phyloP scores from a whole-genome alignment of 208 protist species.

The Leishmania mexicana region DNA sequence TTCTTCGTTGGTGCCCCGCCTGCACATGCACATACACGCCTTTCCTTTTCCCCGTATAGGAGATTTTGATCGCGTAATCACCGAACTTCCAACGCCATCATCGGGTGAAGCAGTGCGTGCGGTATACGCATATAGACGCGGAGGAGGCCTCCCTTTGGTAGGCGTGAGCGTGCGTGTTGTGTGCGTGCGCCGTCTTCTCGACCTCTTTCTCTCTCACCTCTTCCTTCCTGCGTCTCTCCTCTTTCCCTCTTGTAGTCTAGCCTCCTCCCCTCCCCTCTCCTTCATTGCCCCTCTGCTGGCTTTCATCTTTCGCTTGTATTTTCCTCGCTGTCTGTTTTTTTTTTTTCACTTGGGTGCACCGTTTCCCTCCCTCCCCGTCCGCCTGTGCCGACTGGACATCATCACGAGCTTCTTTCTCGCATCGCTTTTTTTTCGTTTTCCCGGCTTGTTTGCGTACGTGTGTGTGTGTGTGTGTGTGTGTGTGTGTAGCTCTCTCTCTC shows the following conservation, averaged over 20 bases:
- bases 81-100: neutral
- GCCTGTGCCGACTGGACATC: neutral
- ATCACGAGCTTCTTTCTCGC: neutral
- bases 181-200: neutral
- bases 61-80: neutral
- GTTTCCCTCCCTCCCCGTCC: neutral
- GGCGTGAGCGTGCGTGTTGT: neutral
- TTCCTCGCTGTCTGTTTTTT: neutral
- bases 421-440: neutral
- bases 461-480: neutral
- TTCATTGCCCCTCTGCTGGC: neutral
- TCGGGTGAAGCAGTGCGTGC: slow-evolving; percentile 3
- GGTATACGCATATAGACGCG: neutral
- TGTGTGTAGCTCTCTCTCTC: neutral
- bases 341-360: neutral
- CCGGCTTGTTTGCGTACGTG: neutral
- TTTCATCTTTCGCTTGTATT: neutral
- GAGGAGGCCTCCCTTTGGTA: neutral
- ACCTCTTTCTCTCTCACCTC: neutral
- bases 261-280: neutral
- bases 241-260: neutral
- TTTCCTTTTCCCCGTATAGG: neutral
- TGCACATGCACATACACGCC: neutral
- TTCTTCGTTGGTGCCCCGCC: neutral
- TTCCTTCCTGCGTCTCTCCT: neutral